Base-by-base conservation (phyloP, 352 stramenopile genomes). In the Pythium utonaiense region DNA sequence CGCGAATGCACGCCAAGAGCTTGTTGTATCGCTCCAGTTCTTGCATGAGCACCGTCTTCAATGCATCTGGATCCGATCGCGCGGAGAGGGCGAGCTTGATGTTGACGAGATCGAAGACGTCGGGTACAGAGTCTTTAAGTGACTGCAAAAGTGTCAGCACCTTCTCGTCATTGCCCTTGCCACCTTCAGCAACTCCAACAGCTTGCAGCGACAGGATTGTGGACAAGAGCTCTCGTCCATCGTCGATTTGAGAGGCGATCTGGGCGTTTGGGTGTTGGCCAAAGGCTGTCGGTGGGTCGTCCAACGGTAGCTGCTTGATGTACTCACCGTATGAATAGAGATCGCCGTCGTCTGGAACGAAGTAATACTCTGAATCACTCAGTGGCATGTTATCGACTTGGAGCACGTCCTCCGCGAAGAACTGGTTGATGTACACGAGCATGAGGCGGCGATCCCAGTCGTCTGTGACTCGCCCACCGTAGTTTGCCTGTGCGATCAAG, bases 261-360 rank as follows among this genome's bases (percentile, higher is more conserved):
- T 98, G 94, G 3, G 95, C 95, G 59, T 98, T 98, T 6, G 90
- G 73, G 58, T 98, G 96, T 63, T 98, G 96, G 0, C 96, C 96
- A 71, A 98, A 98, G 19, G 89, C 93, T 27, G 83, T 69, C 0
- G 96, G 95, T 24, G 89, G 87, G 44, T 98, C 95, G 19, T 88
- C 85, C 21, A 97, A 71, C 1, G 95, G 95, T 7, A 98, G 68
- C 41, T 86, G 83, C 10, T 77, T 76, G 66, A 98, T 97, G 59
- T 96, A 97, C 25, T 97, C 88, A 19, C 82, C 88, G 68, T 98
- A 98, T 3, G 77, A 64, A 38, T 62, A 54, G 5, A 98, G 51
- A 24, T 98, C 89, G 6, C 91, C 95, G 45, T 98, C 95, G 49
- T 93, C 78, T 3, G 95, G 93, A 4, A 98, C 92, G 53, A 92